phyloP scores from a whole-genome alignment of 2,329 filamentous ascomycete species.

The Colletotrichum salicis region DNA sequence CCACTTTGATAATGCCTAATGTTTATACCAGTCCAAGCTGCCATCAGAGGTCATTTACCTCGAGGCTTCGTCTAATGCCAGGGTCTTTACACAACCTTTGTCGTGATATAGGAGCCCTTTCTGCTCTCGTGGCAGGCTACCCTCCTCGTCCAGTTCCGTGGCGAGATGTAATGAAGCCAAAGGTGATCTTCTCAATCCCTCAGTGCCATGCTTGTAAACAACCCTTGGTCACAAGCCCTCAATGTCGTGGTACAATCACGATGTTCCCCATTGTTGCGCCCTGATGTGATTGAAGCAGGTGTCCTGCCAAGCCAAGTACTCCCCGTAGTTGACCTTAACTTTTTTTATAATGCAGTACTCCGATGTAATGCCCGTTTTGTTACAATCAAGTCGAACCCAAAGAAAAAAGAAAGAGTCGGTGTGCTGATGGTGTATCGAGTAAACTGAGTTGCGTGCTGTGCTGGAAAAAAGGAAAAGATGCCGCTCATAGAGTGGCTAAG shows the following conservation, averaged over 20 bases:
- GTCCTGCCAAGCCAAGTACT: constrained; percentile 43
- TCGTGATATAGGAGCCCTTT: neutral
- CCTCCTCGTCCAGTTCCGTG: constrained; percentile 3
- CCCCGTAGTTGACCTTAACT: constrained; percentile 32
- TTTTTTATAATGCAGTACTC: constrained; percentile 62
- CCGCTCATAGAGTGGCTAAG: constrained; percentile 33
- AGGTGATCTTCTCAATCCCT: neutral
- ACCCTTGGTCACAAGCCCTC: constrained; percentile 37
- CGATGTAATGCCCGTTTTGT: constrained; percentile 58
- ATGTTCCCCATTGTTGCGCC: constrained; percentile 43
- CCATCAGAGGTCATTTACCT: neutral
- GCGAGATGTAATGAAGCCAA: constrained; percentile 16
- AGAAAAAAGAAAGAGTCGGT: constrained; percentile 38
- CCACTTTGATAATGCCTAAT: constrained; percentile 8
- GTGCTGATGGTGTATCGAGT: constrained; percentile 36
- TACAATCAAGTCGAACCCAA: constrained; percentile 48
- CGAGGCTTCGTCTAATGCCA: constrained; percentile 2
- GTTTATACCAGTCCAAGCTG: constrained; percentile 10
- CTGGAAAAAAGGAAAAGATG: constrained; percentile 34
- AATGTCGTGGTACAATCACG: constrained; percentile 29
- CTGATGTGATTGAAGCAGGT: constrained; percentile 40
- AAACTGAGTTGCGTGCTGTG: constrained; percentile 46
- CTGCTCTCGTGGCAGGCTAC: constrained; percentile 1
- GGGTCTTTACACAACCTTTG: neutral
- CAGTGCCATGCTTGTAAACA: constrained; percentile 49